Percentiles rank a stretch among this genome's conserved stretches.
Evolutionary conservation across 176 grass and related monocot species (phyloP).

Genomic region (Eleusine indica): DNA sequence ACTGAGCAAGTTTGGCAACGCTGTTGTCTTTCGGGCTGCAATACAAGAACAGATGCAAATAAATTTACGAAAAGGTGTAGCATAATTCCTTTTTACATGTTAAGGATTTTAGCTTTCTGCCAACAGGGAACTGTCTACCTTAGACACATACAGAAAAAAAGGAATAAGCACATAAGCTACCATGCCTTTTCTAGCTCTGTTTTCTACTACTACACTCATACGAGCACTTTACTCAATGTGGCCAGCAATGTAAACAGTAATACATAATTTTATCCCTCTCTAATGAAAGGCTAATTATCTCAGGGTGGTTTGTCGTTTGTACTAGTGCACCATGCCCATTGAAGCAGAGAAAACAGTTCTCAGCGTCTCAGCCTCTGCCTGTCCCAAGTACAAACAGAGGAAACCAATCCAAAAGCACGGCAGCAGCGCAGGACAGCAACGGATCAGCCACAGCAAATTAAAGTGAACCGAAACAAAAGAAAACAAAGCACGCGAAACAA

Average conservation of each 20-base stretch:
- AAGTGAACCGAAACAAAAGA: background rate
- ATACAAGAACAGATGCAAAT: background rate
- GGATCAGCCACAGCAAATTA: constrained; percentile 4
- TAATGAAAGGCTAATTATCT: background rate
- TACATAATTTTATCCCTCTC: background rate
- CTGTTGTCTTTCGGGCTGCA: constrained; percentile 12
- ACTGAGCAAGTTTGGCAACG: constrained; percentile 12
- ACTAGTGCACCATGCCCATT: background rate
- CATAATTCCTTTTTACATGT: background rate
- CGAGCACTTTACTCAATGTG: too few species aligned
- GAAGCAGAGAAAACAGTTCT: background rate
- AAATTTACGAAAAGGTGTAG: background rate
- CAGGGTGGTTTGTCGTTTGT: background rate
- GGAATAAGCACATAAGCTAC: background rate
- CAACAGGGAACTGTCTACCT: background rate
- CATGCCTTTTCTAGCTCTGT: background rate
- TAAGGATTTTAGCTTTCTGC: background rate
- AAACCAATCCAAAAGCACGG: constrained; percentile 27
- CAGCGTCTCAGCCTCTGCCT: background rate
- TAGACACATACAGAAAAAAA: background rate
- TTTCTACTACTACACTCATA: background rate
- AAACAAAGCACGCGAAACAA: background rate
- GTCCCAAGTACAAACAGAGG: constrained; percentile 33
- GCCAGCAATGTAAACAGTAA: background rate
- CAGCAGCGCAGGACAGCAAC: constrained; percentile 1